Evolutionary conservation across 2,329 filamentous ascomycete genomes (phyloP).

Genomic region (Xylariaceae sp.): DNA sequence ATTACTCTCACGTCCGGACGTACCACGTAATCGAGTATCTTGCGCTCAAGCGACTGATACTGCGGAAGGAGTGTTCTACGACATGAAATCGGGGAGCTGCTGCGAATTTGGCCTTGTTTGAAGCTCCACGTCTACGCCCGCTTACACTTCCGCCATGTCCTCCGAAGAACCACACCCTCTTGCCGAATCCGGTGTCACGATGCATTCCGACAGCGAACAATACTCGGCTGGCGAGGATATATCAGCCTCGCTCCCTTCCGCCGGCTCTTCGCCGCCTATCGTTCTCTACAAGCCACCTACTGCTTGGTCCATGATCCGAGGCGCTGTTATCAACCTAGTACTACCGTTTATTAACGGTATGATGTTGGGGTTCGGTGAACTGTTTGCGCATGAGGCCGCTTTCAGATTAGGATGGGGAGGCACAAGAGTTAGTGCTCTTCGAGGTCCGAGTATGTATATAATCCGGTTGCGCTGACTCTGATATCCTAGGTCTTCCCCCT

Average conservation of each 20-base stretch:
- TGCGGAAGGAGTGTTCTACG: not conserved
- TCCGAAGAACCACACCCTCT: slow-evolving; percentile 58
- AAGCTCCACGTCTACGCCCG: not conserved
- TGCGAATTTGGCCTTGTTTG: not conserved
- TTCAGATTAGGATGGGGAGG: slow-evolving; percentile 91
- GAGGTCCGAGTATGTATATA: not conserved
- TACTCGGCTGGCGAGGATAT: slow-evolving; percentile 70
- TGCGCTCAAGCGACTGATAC: too few relatives aligned
- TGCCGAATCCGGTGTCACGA: slow-evolving; percentile 74
- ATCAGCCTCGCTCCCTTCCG: slow-evolving; percentile 62
- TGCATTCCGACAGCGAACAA: slow-evolving; percentile 81
- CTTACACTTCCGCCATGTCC: slow-evolving; percentile 49
- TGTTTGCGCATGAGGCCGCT: slow-evolving; percentile 94
- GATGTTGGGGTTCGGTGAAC: slow-evolving; percentile 96
- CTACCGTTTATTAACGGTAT: slow-evolving; percentile 95
- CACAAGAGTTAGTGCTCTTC: slow-evolving; percentile 72
- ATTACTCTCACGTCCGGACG: too few relatives aligned
- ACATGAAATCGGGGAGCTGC: slow-evolving; percentile 5
- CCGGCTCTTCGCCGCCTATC: slow-evolving; percentile 67
- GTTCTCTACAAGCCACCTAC: slow-evolving; percentile 90
- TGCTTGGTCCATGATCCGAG: slow-evolving; percentile 80
- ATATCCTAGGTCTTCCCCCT: slow-evolving; percentile 57
- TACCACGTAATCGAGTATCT: too few relatives aligned
- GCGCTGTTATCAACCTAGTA: slow-evolving; percentile 93
- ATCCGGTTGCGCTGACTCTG: slow-evolving; percentile 1